Percentiles rank a stretch among this genome's conserved stretches.
Conservation (phyloP, 176 grass and related monocot genomes). For the Puccinellia tenuiflora region DNA sequence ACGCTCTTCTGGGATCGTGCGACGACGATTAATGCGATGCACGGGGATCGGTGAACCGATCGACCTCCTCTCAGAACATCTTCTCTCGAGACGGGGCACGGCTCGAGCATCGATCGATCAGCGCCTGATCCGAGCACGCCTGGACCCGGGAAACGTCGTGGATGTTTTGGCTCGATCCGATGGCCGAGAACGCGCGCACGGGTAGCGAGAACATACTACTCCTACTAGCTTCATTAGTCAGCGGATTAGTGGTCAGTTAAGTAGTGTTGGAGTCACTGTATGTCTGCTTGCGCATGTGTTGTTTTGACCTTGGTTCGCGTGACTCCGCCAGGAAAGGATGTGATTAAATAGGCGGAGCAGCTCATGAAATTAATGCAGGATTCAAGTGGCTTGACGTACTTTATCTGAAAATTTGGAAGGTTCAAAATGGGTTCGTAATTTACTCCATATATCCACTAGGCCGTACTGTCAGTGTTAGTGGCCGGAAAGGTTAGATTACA, state of each 20-base stretch:
- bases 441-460: too few species aligned
- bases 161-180: not conserved
- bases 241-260: not conserved
- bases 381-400: not conserved
- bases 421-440: too few species aligned
- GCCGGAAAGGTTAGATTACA: too few species aligned
- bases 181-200: not conserved
- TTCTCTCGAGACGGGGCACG: not conserved
- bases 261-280: not conserved
- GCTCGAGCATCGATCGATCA: not conserved
- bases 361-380: conserved; percentile 17
- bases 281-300: not conserved
- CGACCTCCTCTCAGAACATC: too few species aligned
- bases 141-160: not conserved
- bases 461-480: too few species aligned
- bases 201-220: too few species aligned
- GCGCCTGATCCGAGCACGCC: not conserved
- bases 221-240: not conserved
- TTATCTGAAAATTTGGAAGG: too few species aligned
- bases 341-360: not conserved
- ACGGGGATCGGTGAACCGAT: not conserved
- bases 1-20: not conserved
- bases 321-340: not conserved
- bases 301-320: conserved; percentile 27
- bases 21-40: not conserved